A percentile compares a stretch with the other conserved stretches of the same genome.
Conservation (phyloP, 495 filamentous ascomycete genomes). For the Staphylotrichum longicolle region DNA sequence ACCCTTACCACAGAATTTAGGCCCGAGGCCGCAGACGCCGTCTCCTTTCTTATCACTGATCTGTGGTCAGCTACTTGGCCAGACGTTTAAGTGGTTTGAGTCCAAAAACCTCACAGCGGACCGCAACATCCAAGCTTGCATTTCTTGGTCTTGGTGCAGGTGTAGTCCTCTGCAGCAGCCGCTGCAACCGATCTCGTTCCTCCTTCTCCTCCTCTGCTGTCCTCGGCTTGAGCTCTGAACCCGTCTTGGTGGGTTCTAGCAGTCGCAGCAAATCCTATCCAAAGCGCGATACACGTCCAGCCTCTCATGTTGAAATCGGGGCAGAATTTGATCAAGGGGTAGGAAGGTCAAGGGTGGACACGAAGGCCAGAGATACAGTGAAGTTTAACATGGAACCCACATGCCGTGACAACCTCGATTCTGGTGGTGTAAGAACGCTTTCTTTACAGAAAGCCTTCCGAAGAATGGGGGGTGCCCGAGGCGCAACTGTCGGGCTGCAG, state of each 20-base stretch:
- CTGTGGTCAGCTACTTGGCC: not conserved
- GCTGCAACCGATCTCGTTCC: too few species aligned
- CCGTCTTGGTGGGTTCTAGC: not conserved
- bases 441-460: too few species aligned
- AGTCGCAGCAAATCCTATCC: not conserved
- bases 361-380: too few species aligned
- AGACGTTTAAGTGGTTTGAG: not conserved
- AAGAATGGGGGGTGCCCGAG: too few species aligned
- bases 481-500: too few species aligned
- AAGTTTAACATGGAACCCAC: too few species aligned
- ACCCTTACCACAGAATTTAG: slow-evolving; percentile 5
- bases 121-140: slow-evolving; percentile 2
- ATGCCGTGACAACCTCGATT: too few species aligned
- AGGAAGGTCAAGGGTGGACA: too few species aligned
- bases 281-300: not conserved
- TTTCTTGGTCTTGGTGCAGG: not conserved
- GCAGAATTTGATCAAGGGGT: too few species aligned
- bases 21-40: not conserved
- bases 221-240: not conserved
- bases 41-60: not conserved
- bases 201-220: not conserved
- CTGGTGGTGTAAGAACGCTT: too few species aligned
- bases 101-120: not conserved
- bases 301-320: too few species aligned
- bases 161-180: not conserved